Evolutionary conservation across 352 stramenopile genomes (phyloP), one percentile per base, ranked within the genome.

Genomic region (Halophytophthora polymorphica): DNA sequence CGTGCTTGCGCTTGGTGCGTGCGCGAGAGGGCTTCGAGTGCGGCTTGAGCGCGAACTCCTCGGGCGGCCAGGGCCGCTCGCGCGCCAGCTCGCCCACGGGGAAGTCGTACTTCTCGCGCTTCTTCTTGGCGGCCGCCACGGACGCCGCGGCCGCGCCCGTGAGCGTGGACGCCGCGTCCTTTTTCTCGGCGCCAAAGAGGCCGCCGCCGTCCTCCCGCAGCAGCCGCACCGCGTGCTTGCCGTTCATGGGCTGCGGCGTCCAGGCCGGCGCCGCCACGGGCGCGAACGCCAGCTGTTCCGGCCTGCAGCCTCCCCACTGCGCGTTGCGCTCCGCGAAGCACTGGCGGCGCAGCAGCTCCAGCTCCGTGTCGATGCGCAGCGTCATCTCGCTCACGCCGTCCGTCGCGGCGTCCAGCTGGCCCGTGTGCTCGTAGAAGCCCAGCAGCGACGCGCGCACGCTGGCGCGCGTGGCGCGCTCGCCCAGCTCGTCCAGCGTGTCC

Each of bases 261-360:
- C 76, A 88, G n/a, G 40, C 17, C n/a, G 64, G 40, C 22, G 53
- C 53, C 6, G 39, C 25, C 8, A 28, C 38, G 4, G 70, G 61
- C 10, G 48, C 45, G 41, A 74, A 81, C 31, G 57, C 57, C 28
- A 86, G 77, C 58, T 67, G 52, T 18, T 84, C 79, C 29, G 82
- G 79, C 34, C 66, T 81, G n/a, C 56, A 35, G 58, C 66, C 65
- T 18, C 56, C 45, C 78, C 79, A 90, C 50, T 72, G 72, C 34
- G 77, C 73, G 29, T 92, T 92, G 55, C 82, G 82, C 38, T 81
- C 66, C 12, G 75, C 74, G 56, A 92, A 92, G 73, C 82, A 92
- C 43, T 73, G 66, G 29, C 69, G 76, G 2, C 82, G 75, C 51
- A 88, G 53, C 36, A 90, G 57, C 63, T 92, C 82, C 28, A 92